A percentile compares a stretch with the other conserved stretches of the same genome.
These are phyloP conservation scores for Nemania diffusa DNA, from an alignment of 2,329 filamentous ascomycete species.

Conservation along the genomic window DNA sequence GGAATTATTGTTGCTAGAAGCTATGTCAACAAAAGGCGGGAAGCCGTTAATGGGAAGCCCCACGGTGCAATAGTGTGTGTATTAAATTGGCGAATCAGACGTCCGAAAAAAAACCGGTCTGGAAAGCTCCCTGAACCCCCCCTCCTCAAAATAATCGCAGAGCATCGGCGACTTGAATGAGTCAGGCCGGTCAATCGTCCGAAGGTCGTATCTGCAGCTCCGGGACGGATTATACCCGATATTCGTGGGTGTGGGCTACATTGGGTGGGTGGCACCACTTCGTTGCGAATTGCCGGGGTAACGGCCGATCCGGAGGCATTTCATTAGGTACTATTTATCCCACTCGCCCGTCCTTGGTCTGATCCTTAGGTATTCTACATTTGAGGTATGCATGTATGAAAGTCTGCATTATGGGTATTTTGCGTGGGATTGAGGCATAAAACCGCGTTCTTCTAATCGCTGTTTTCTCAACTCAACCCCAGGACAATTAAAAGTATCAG, in stretches of 20 bases:
- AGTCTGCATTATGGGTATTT: too few species aligned
- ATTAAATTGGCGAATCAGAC: constrained; percentile 6
- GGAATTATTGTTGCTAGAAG: neutral
- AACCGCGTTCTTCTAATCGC: neutral
- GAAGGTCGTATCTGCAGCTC: neutral
- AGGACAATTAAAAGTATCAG: neutral
- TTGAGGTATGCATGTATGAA: too few species aligned
- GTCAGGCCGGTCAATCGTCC: constrained; percentile 26
- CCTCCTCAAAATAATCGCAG: neutral
- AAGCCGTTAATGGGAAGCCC: neutral
- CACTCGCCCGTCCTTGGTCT: too few species aligned
- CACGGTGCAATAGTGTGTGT: neutral
- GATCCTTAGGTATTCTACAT: too few species aligned
- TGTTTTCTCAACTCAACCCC: neutral
- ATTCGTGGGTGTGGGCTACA: neutral
- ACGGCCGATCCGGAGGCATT: neutral
- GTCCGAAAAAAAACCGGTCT: neutral
- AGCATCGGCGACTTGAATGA: constrained; percentile 14
- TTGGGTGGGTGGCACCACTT: constrained; percentile 7
- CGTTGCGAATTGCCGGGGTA: neutral
- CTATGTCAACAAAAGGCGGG: neutral
- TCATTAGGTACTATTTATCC: neutral
- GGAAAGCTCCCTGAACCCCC: neutral
- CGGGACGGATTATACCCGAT: neutral
- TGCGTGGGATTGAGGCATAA: too few species aligned